A percentile compares a stretch with the other conserved stretches of the same genome.
Evolutionary conservation across 495 filamentous ascomycete species (phyloP).

Genomic region (Oidiodendron maius): DNA sequence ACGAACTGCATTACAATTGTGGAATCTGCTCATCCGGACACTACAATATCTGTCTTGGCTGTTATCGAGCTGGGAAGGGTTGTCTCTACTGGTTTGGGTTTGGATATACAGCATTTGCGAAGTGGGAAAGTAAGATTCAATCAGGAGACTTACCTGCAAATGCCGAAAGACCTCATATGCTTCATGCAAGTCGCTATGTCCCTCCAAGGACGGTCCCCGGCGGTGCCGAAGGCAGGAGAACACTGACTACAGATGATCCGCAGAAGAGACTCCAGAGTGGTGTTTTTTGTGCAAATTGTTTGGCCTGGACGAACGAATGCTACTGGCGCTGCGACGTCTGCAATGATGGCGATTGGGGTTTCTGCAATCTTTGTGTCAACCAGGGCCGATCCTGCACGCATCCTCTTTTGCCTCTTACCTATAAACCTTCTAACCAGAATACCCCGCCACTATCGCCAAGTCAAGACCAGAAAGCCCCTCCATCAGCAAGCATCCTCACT

Average conservation of each 20-base stretch:
- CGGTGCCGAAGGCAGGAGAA: slow-evolving; percentile 41
- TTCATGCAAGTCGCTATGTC: slow-evolving; percentile 61
- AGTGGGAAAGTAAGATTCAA: slow-evolving; percentile 40
- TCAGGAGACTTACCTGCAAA: slow-evolving; percentile 8
- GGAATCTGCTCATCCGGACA: slow-evolving; percentile 56
- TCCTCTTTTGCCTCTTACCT: slow-evolving; percentile 59
- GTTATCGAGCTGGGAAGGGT: slow-evolving; percentile 64
- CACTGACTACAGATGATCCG: slow-evolving; percentile 59
- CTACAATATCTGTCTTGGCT: slow-evolving; percentile 71
- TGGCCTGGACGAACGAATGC: slow-evolving; percentile 64
- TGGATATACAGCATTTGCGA: slow-evolving; percentile 51
- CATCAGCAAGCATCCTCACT: slow-evolving; percentile 30
- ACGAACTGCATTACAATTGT: slow-evolving; percentile 77
- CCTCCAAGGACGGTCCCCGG: slow-evolving; percentile 41
- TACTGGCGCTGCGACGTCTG: slow-evolving; percentile 81
- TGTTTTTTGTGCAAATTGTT: slow-evolving; percentile 75
- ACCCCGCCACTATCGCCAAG: slow-evolving; percentile 17
- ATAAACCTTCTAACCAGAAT: slow-evolving; percentile 20
- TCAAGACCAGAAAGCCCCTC: slow-evolving; percentile 13
- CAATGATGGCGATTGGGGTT: slow-evolving; percentile 90
- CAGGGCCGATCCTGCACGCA: slow-evolving; percentile 73
- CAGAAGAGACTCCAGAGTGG: slow-evolving; percentile 63
- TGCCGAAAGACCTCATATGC: slow-evolving; percentile 53
- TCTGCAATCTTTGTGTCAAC: slow-evolving; percentile 77
- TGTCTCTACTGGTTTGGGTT: slow-evolving; percentile 79